Base-by-base conservation (phyloP, 805 yeast species). In the Candida xiaguanensis region DNA sequence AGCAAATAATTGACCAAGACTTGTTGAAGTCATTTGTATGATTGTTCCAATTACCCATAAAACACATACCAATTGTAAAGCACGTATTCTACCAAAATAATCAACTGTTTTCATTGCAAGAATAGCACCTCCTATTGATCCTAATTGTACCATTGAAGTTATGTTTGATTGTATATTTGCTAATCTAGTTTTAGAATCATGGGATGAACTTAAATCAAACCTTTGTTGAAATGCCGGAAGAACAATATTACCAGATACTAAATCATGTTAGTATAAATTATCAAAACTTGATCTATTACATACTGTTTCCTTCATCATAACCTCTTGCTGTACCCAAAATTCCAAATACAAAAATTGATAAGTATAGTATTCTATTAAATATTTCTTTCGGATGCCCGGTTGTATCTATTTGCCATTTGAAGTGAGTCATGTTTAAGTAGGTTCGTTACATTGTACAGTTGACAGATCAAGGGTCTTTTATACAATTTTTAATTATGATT, bases 261-360 rank as follows among this genome's bases (percentile, higher is more conserved):
- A 56, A 16, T 8, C 8, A 31, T 18, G 34, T 17, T 31, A 18
- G 34, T 17, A 6, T 19, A 17, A 31, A 4, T 6, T 6, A 7
- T 8, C 8, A 19, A 18, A 19, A 12, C 4, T 17, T 4, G 8
- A n/a, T 31, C 34, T 8, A 9, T n/a, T 18, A 19, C 34, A 31
- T 31, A 31, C 34, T 34, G 13, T 34, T 34, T 22, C 82, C 82
- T 53, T 77, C 81, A 50, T 77, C 82, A 31, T 58, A 67, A 5
- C 82, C 82, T 54, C 81, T 56, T 8, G 78, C 78, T 22, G 72
- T 63, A 6, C 82, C 82, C 31, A 76, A 53, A 13, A 75, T 53
- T 32, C 81, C 81, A 55, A 75, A 77, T 3, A 72, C 63, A 29
- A 70, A 56, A 13, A 73, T 67, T 0, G 73, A 59, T 17, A 63